A percentile compares a stretch with the other conserved stretches of the same genome.
These are phyloP conservation scores for Fraxinus angustifolia DNA, from an alignment of 305 asterid species.

Conservation along the genomic window DNA sequence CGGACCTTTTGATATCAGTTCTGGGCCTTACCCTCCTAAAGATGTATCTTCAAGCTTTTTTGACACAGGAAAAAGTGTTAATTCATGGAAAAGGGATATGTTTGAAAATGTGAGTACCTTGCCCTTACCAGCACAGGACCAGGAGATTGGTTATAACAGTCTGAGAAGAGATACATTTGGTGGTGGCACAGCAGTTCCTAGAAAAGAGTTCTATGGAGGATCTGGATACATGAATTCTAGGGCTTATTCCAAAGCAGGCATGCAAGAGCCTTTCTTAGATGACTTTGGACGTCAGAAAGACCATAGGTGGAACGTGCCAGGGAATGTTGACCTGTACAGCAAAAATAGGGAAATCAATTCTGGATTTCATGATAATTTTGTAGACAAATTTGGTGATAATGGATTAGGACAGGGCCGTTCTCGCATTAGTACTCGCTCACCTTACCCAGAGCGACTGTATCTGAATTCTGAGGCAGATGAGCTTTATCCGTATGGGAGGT, in stretches of 20 bases:
- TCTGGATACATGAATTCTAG: slow-evolving; percentile 56
- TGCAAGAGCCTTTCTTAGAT: slow-evolving; percentile 55
- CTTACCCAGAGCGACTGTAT: slow-evolving; percentile 61
- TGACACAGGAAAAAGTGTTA: slow-evolving; percentile 58
- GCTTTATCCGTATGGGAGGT: slow-evolving; percentile 67
- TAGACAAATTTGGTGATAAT: slow-evolving; percentile 58
- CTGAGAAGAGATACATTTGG: slow-evolving; percentile 60
- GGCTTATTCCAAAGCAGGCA: slow-evolving; percentile 40
- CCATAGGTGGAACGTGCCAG: slow-evolving; percentile 62
- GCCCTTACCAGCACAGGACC: slow-evolving; percentile 45
- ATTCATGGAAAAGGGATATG: slow-evolving; percentile 72
- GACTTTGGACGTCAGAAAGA: slow-evolving; percentile 68
- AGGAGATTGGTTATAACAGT: slow-evolving; percentile 56
- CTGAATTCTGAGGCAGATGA: slow-evolving; percentile 61
- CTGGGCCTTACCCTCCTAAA: slow-evolving; percentile 49
- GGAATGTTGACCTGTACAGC: slow-evolving; percentile 51
- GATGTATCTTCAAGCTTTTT: slow-evolving; percentile 52
- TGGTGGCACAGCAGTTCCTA: slow-evolving; percentile 51
- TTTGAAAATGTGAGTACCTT: slow-evolving; percentile 51
- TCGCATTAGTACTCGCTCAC: slow-evolving; percentile 43
- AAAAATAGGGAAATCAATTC: slow-evolving; percentile 57
- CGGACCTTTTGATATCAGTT: slow-evolving; percentile 56
- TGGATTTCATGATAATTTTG: slow-evolving; percentile 52
- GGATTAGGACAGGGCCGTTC: slow-evolving; percentile 64
- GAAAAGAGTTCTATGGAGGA: slow-evolving; percentile 65